Base-by-base conservation (phyloP, 2,329 filamentous ascomycete species). In the Fusarium globosum region DNA sequence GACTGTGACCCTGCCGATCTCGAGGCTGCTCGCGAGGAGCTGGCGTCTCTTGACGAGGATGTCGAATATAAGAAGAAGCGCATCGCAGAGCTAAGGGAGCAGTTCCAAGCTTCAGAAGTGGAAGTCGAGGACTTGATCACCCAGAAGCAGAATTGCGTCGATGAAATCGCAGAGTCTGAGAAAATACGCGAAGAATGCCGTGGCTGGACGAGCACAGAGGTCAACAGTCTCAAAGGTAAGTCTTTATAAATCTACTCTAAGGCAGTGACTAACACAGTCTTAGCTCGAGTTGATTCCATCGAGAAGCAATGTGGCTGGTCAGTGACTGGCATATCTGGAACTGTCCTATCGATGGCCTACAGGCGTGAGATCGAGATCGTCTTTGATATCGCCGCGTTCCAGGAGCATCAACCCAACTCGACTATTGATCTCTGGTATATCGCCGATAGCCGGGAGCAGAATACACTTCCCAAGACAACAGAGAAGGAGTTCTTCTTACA, bases 121-220 rank as follows among this genome's bases (percentile, higher is more conserved):
- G 86, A 87, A 14, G 90, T 96, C 23, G 88, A 90, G 67, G 85
- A 88, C 4, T 86, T 92, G 51, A 85, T 87, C 13, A 87, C 91
- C 66, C 88, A 90, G 77, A 97, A 96, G 80, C 83, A 90, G 61
- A 88, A 91, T 75, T 94, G 89, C 74, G 78, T 92, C 36, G 87
- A 89, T 35, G 93, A 96, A 53, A 98, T 97, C 65, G 88, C 90
- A 66, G 92, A 94, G 77, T 94, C 95, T 0, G 95, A 98, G 81
- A 91, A 91, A 72, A 87, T 97, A 33, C 90, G 93, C 70, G 95
- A 98, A 80, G 93, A 97, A 78, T 97, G 93, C 80, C 91, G 95
- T 60, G 95, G 96, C 43, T 98, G 95, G 92, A 96, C 92, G 64
- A 90, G 92, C 59, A 91, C 88, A 35, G 96, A 98, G 82, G 94